Conservation (phyloP, 768 basidiomycete genomes). For the Cubamyces sp. region DNA sequence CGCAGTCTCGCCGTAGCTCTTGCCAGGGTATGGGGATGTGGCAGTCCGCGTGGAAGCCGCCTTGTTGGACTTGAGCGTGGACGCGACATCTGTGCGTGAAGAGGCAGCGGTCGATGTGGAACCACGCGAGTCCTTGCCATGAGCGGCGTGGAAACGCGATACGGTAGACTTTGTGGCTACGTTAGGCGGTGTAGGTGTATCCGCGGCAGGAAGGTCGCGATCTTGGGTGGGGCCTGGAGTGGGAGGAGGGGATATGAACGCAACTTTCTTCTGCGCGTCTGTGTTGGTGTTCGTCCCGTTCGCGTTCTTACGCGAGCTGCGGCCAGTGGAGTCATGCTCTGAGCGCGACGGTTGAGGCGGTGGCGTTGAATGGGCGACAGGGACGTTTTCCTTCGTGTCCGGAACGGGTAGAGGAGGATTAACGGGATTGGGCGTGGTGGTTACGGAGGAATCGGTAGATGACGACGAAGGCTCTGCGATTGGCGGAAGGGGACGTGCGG, state of each 20-base stretch:
- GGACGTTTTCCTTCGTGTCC: conserved; percentile 30
- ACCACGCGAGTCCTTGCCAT: conserved; percentile 71
- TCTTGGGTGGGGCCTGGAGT: conserved; percentile 59
- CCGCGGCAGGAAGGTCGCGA: conserved; percentile 54
- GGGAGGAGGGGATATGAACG: conserved; percentile 82
- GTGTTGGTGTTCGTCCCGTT: conserved; percentile 39
- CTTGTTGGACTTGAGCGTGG: conserved; percentile 47
- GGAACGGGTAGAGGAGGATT: conserved; percentile 26
- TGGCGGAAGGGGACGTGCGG: conserved; percentile 50
- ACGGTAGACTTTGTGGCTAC: conserved; percentile 63
- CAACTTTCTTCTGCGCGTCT: conserved; percentile 82
- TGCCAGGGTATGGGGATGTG: conserved; percentile 63
- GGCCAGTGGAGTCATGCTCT: conserved; percentile 40
- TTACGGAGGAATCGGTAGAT: conserved; percentile 42
- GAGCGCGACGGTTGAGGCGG: conserved; percentile 24
- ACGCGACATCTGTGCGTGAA: conserved; percentile 64
- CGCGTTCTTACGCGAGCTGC: conserved; percentile 44
- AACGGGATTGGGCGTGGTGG: conserved; percentile 39
- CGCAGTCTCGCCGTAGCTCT: conserved; percentile 47
- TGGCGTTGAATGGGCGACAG: conserved; percentile 24
- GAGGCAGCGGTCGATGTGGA: conserved; percentile 67
- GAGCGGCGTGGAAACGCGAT: conserved; percentile 75
- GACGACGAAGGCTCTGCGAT: conserved; percentile 47
- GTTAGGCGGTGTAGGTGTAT: conserved; percentile 38
- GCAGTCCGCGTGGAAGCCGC: conserved; percentile 65